phyloP scores from a whole-genome alignment of 441 rosid genomes.

The Lepidium campestre region DNA sequence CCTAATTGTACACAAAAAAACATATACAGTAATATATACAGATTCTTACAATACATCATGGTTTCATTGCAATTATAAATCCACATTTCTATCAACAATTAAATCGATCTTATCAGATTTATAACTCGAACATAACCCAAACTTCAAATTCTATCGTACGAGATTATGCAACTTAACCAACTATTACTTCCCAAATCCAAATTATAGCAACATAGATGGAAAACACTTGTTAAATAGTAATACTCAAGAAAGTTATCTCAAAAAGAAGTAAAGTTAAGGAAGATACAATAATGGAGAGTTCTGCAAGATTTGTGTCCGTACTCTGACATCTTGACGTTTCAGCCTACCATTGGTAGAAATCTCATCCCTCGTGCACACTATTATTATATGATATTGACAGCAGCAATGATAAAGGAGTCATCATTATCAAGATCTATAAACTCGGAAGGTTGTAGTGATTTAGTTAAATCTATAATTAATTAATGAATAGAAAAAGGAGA shows the following conservation, averaged over 20 bases:
- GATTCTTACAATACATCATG: no score
- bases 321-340: not conserved
- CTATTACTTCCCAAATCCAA: no score
- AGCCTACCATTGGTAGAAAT: not conserved
- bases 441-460: slow-evolving; percentile 3
- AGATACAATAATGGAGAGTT: not conserved
- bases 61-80: not conserved
- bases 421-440: slow-evolving; percentile 16
- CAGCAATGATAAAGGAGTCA: not conserved
- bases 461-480: not conserved
- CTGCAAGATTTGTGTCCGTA: not conserved
- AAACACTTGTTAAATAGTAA: not conserved
- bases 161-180: no score
- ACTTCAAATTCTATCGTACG: no score
- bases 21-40: slow-evolving; percentile 1
- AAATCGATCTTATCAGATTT: no score
- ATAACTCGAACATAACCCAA: no score
- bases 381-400: not conserved
- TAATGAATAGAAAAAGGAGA: not conserved
- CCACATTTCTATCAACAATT: no score
- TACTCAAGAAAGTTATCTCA: not conserved
- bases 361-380: slow-evolving; percentile 9
- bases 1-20: slow-evolving; percentile 20
- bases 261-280: not conserved
- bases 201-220: not conserved